phyloP scores from a whole-genome alignment of 31 red algal species.

The Asparagopsis taxiformis region DNA sequence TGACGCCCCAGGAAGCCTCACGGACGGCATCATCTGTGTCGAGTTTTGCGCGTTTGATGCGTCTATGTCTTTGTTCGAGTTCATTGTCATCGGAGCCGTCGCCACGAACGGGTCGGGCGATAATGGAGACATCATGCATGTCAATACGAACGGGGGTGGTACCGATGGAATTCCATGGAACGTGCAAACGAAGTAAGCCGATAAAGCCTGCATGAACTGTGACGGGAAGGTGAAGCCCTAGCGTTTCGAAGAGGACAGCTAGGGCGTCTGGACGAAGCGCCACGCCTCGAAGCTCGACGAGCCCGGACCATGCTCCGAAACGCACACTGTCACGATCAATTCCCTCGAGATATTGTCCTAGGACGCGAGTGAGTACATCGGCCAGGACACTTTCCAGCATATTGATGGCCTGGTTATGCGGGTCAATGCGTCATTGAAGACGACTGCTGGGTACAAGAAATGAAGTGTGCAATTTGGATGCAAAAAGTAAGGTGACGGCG shows the following conservation, averaged over 20 bases:
- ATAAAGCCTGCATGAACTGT: constrained; percentile 88
- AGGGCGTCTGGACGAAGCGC: constrained; percentile 83
- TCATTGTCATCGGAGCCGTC: constrained; percentile 66
- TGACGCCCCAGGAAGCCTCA: constrained; percentile 72
- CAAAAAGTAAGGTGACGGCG: too few species aligned
- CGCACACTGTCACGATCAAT: constrained; percentile 85
- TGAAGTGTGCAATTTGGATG: too few species aligned
- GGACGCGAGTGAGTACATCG: constrained; percentile 88
- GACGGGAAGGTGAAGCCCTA: constrained; percentile 71
- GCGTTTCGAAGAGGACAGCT: constrained; percentile 80
- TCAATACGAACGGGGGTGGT: constrained; percentile 70
- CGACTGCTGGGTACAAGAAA: too few species aligned
- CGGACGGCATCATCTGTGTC: constrained; percentile 92
- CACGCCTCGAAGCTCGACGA: constrained; percentile 79
- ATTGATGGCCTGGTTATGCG: constrained; percentile 1
- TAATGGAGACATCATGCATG: constrained; percentile 68
- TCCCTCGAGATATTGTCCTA: constrained; percentile 95
- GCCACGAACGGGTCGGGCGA: constrained; percentile 55
- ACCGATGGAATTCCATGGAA: constrained; percentile 96
- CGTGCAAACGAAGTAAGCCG: constrained; percentile 63
- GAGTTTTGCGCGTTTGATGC: constrained; percentile 70
- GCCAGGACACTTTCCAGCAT: constrained; percentile 95
- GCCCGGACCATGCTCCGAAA: constrained; percentile 95
- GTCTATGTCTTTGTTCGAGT: constrained; percentile 31
- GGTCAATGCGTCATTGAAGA: too few species aligned